A percentile compares a stretch with the other conserved stretches of the same genome.
Evolutionary conservation across 371 early-diverging fungal species (phyloP).

Genomic region (Apophysomyces trapeziformis): DNA sequence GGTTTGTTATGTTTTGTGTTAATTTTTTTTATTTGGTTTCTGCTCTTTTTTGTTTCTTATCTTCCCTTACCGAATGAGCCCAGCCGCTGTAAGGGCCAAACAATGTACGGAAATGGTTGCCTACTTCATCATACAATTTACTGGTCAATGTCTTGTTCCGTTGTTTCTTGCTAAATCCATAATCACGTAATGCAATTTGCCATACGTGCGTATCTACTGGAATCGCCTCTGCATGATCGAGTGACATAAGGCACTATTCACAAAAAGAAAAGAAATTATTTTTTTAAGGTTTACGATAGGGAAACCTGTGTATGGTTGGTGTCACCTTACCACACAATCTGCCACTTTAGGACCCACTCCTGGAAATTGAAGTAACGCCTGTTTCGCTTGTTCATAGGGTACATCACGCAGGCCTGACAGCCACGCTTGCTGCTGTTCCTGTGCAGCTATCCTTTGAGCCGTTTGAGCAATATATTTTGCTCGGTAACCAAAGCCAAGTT

Average conservation of each 20-base stretch:
- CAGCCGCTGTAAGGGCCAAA: constrained; percentile 92
- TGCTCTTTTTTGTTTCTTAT: background rate
- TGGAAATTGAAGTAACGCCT: constrained; percentile 65
- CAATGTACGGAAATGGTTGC: constrained; percentile 70
- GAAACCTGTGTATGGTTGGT: too few species aligned
- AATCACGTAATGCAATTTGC: constrained; percentile 87
- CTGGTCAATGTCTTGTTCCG: constrained; percentile 68
- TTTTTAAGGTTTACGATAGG: too few species aligned
- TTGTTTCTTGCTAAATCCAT: constrained; percentile 58
- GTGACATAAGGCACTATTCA: constrained; percentile 73
- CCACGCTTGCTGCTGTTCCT: constrained; percentile 61
- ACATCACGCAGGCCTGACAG: constrained; percentile 58
- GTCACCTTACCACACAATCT: constrained; percentile 86
- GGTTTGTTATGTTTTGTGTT: background rate
- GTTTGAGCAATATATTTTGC: constrained; percentile 87
- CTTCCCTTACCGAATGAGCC: constrained; percentile 82
- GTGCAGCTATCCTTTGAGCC: constrained; percentile 52
- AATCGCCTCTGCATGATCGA: constrained; percentile 81
- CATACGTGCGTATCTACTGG: constrained; percentile 97
- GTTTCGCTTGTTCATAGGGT: constrained; percentile 64
- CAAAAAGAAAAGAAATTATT: too few species aligned
- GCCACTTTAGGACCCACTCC: constrained; percentile 96
- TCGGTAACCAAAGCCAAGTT: constrained; percentile 95
- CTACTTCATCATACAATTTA: constrained; percentile 72
- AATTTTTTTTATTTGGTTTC: background rate